Evolutionary conservation across 306 rosid genomes (phyloP).

Genomic region (Fragaria iinumae): DNA sequence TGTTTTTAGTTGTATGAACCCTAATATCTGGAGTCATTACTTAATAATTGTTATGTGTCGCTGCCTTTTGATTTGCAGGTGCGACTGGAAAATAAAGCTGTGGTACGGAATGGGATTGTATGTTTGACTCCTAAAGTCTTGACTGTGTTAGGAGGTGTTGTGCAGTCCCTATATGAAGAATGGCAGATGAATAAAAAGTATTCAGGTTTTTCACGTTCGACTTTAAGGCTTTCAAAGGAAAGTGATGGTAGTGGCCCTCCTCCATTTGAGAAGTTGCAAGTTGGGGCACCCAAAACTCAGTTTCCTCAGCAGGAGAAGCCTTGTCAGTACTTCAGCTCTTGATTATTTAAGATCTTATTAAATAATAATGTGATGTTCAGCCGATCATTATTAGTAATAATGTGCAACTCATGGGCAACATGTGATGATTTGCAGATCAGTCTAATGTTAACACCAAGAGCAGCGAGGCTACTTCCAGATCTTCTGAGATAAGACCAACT

Average conservation of each 20-base stretch:
- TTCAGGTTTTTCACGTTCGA: conserved; percentile 68
- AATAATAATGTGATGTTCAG: conserved; percentile 1
- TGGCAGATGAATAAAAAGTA: conserved; percentile 91
- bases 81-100: conserved; percentile 68
- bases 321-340: conserved; percentile 16
- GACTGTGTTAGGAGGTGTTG: conserved; percentile 80
- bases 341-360: background rate
- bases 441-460: conserved; percentile 35
- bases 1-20: background rate
- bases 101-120: conserved; percentile 52
- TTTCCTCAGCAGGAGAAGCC: conserved; percentile 30
- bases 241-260: conserved; percentile 75
- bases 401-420: conserved; percentile 3
- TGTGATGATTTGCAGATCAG: conserved; percentile 41
- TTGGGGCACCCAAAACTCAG: conserved; percentile 54
- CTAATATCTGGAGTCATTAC: background rate
- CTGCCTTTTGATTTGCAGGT: conserved; percentile 53
- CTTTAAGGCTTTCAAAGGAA: conserved; percentile 56
- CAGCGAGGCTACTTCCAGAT: conserved; percentile 32
- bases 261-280: conserved; percentile 85
- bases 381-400: background rate
- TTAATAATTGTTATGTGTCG: conserved; percentile 11
- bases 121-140: conserved; percentile 69
- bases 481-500: conserved; percentile 33
- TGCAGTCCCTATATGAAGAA: conserved; percentile 77